These are phyloP conservation scores for Daedaleopsis sinensis DNA, from an alignment of 768 basidiomycete genomes.

Conservation along the genomic window DNA sequence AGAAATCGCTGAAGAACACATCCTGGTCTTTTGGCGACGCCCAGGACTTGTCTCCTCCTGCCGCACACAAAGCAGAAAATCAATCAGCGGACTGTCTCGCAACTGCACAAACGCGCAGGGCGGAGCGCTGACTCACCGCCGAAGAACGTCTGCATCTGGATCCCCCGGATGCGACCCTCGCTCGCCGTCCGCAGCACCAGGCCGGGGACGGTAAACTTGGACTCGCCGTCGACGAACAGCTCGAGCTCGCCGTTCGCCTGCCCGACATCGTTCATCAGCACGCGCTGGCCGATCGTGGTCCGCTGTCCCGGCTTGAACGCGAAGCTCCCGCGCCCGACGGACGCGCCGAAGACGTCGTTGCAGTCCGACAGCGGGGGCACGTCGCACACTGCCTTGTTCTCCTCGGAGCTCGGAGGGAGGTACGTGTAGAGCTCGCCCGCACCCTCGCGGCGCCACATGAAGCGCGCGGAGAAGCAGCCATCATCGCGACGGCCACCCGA, in stretches of 20 bases:
- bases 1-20: constrained; percentile 70
- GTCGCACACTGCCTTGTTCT: constrained; percentile 53
- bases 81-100: neutral
- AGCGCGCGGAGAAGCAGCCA: constrained; percentile 66
- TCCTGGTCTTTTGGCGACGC: constrained; percentile 64
- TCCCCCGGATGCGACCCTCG: constrained; percentile 61
- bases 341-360: constrained; percentile 66
- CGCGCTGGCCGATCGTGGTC: constrained; percentile 69
- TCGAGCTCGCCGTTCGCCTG: constrained; percentile 71
- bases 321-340: constrained; percentile 71
- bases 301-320: constrained; percentile 62
- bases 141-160: constrained; percentile 79
- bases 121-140: constrained; percentile 47
- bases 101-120: no score
- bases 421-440: constrained; percentile 48
- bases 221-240: constrained; percentile 65
- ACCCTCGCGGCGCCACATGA: constrained; percentile 66
- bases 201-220: constrained; percentile 58
- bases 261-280: constrained; percentile 73
- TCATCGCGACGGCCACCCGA: constrained; percentile 65
- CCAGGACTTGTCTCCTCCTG: constrained; percentile 50
- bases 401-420: constrained; percentile 44
- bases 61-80: neutral
- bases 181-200: constrained; percentile 54
- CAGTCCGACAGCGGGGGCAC: constrained; percentile 52